A percentile compares a stretch with the other conserved stretches of the same genome.
Conservation (phyloP, 2,329 filamentous ascomycete species). For the Colletotrichum tofieldiae region DNA sequence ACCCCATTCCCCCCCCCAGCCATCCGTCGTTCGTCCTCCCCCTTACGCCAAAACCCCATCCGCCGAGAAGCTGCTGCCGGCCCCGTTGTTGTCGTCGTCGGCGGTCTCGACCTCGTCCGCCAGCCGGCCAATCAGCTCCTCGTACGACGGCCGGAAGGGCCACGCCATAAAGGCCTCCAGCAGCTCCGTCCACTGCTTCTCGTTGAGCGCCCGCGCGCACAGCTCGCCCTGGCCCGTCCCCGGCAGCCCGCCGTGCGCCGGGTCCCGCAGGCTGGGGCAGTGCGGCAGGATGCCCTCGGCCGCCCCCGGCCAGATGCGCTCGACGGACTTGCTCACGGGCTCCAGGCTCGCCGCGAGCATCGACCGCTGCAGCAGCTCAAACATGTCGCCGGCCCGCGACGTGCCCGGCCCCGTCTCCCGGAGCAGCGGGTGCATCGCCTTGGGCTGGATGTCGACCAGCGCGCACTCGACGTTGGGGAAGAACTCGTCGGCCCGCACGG, state of each 20-base stretch:
- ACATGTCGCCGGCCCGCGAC: constrained; percentile 63
- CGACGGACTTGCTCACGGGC: constrained; percentile 62
- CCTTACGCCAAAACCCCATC: not conserved
- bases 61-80: constrained; percentile 27
- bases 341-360: constrained; percentile 55
- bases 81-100: not conserved
- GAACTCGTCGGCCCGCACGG: constrained; percentile 72
- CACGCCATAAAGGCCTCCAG: constrained; percentile 74
- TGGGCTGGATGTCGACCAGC: constrained; percentile 79
- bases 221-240: constrained; percentile 59
- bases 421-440: constrained; percentile 64
- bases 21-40: not conserved
- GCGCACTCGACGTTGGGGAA: constrained; percentile 72
- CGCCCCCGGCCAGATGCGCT: constrained; percentile 73
- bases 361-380: constrained; percentile 66
- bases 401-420: constrained; percentile 60
- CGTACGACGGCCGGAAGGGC: constrained; percentile 72
- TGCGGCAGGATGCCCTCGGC: constrained; percentile 65
- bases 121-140: constrained; percentile 62
- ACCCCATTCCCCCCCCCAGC: too few species aligned
- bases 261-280: constrained; percentile 66
- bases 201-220: constrained; percentile 64
- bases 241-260: constrained; percentile 62
- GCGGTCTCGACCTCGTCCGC: constrained; percentile 48
- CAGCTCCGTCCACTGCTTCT: constrained; percentile 71